Conservation (phyloP, 805 yeast genomes). For the Yarrowia alimentaria region DNA sequence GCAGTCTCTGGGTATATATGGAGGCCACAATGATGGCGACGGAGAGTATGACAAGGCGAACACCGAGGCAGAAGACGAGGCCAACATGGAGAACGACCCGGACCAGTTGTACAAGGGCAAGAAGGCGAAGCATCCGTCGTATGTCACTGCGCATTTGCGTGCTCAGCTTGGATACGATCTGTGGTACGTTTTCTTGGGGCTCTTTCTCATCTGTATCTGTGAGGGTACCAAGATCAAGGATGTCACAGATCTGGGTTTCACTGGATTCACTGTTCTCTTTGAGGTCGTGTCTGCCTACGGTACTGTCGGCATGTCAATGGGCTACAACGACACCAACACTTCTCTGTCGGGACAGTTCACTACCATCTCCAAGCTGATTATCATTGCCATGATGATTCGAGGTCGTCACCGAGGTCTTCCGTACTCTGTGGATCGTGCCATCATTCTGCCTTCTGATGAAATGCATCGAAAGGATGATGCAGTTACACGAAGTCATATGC, state of each 20-base stretch:
- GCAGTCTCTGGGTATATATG: conserved; percentile 84
- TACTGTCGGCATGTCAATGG: conserved; percentile 89
- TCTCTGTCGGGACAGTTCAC: conserved; percentile 75
- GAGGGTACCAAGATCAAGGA: conserved; percentile 65
- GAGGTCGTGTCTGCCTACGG: conserved; percentile 95
- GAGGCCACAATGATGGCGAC: conserved; percentile 37
- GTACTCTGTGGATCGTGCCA: conserved; percentile 88
- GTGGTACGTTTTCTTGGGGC: conserved; percentile 87
- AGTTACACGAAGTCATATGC: conserved; percentile 3
- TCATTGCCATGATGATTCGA: conserved; percentile 86
- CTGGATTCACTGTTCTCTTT: conserved; percentile 71
- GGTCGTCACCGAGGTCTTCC: conserved; percentile 98
- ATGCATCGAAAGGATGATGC: conserved; percentile 33
- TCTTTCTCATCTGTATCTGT: conserved; percentile 81
- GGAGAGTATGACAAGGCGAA: conserved; percentile 30
- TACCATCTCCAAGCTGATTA: conserved; percentile 72
- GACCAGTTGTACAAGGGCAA: conserved; percentile 32
- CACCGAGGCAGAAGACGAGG: conserved; percentile 29
- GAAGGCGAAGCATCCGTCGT: conserved; percentile 53
- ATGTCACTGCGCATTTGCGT: conserved; percentile 82
- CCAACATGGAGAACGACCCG: conserved; percentile 28
- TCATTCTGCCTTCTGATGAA: conserved; percentile 73
- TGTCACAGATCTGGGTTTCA: conserved; percentile 49
- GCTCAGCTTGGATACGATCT: conserved; percentile 90
- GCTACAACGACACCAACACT: conserved; percentile 64